Evolutionary conservation across 179 eudicot species (phyloP), one percentile per base, ranked within the genome.

Genomic region (Amaranthus tricolor): DNA sequence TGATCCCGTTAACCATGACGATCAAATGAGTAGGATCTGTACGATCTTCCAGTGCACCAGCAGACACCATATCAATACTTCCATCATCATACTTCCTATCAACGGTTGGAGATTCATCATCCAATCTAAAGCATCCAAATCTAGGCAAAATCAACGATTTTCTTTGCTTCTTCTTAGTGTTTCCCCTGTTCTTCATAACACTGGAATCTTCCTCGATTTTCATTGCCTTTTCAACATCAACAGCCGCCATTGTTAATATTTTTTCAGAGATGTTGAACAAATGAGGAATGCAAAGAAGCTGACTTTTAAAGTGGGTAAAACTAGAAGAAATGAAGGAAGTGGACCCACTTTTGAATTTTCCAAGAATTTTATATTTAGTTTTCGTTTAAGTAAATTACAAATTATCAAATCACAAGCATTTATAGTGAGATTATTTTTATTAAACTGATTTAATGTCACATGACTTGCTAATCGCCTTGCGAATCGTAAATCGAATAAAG

Each of bases 1-100:
- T 81, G 43, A 94, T 84, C 45, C 98, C 98, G 64, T 94, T 90
- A 52, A 91, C 91, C 89, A 84, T 91, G 49, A 94, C 78, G 67
- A 94, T 74, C 24, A 93, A 82, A 77, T 94, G 98, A 62, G 84
- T 75, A 58, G 90, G 97, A 24, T 62, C n/a, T 49, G 6, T 4
- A 0, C 57, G 82, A 48, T 62, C 68, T 53, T 52, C 66, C 47
- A 67, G 85, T 3, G 61, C 62, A 72, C 50, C 57, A 66, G 77
- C 86, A 14, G 98, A 81, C 74, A 86, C 88, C 87, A 89, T 83
- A 51, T 91, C 89, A 60, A 86, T 45, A 79, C 84, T 82, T 6
- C 93, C 89, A 54, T 74, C 80, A n/a, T 76, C 82, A 70, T 84
- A 83, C 74, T 79, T 63, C 66, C 51, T 74, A 81, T 92, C 94